Base-by-base conservation (phyloP, 2,329 filamentous ascomycete genomes). In the Calonectria honghensis region DNA sequence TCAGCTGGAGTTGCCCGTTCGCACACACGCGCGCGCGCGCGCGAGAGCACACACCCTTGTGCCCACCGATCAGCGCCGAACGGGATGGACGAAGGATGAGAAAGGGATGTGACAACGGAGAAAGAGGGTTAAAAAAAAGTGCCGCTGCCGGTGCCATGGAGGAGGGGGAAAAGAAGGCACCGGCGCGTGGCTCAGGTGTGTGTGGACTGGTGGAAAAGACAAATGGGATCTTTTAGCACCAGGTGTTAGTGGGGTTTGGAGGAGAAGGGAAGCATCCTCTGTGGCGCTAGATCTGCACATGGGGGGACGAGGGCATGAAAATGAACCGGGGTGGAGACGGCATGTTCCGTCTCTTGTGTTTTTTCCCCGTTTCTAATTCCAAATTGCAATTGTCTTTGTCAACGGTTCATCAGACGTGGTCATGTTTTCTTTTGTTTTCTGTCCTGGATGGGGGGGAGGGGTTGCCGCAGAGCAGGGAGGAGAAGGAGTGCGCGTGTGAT, bases 241-340 rank as follows among this genome's bases (percentile, higher is more conserved):
- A 41, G 29, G 45, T 35, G 57, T 70, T 35, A 35, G 57, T 59
- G 54, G 41, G 54, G 57, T 45, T 57, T 57, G 41, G 41, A 37
- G 68, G 54, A 45, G 31, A 70, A 48, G 24, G 29, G 29, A 27
- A 35, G 54, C 51, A 57, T 59, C 48, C 48, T 50, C 59, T 48
- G 18, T 24, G 66, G 50, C 68, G 59, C 68, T 71, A 71, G 68
- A 71, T 71, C 68, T 71, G 68, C 68, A 71, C 68, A 65, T 71
- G 29, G 63, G 68, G 57, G 48, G 57, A 41, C 29, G 11, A 41
- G 48, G 29, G n/a, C n/a, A 29, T 24, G 37, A 65, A 48, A 65
- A 61, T 10, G 35, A 48, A 41, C 39, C 41, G 24, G 52, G 52
- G 52, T 57, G 52, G 31, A 57, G 68, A 52, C 68, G 68, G 68